phyloP scores from a whole-genome alignment of 345 rosid species.

The Eucalyptus tenuipes region DNA sequence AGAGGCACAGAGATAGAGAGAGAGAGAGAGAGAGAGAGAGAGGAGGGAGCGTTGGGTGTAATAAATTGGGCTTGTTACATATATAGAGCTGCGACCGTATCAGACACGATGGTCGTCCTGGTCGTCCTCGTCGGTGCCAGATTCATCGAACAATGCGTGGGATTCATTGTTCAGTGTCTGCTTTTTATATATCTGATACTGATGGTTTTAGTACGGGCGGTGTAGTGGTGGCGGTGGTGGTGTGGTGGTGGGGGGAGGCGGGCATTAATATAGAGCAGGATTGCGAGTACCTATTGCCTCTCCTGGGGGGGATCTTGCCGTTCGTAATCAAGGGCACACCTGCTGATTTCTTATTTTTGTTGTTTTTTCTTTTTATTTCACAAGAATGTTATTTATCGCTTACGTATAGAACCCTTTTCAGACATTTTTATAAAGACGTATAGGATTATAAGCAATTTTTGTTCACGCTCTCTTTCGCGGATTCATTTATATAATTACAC shows the following conservation, averaged over 20 bases:
- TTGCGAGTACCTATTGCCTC: background rate
- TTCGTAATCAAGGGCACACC: background rate
- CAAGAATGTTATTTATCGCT: no score
- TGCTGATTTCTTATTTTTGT: background rate
- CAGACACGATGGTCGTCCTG: background rate
- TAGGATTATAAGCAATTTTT: background rate
- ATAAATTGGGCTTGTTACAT: background rate
- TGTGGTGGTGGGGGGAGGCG: background rate
- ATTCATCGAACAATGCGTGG: background rate
- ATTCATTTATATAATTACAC: background rate
- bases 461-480: background rate
- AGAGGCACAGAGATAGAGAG: background rate
- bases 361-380: background rate
- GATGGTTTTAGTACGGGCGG: background rate
- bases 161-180: background rate
- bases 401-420: background rate
- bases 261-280: background rate
- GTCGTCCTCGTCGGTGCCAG: background rate
- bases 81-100: background rate
- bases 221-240: background rate
- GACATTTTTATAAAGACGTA: background rate
- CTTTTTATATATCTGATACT: background rate
- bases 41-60: background rate
- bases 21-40: accelerated
- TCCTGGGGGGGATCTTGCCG: background rate